These are phyloP conservation scores for Ascochyta koolunga DNA, from an alignment of 2,329 filamentous ascomycete genomes.

Conservation along the genomic window DNA sequence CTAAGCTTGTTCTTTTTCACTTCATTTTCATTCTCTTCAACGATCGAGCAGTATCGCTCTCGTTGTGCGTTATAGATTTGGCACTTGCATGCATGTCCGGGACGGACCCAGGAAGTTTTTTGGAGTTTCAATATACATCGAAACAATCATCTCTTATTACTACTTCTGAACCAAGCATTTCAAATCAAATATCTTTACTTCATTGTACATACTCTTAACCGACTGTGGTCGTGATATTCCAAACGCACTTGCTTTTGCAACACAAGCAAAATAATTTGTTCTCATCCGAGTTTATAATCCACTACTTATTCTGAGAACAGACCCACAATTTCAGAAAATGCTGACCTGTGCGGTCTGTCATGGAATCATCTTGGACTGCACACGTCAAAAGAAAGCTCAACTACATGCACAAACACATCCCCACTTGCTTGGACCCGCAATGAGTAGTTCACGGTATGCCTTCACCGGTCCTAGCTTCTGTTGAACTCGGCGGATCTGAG, in stretches of 20 bases:
- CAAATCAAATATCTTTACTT: not conserved
- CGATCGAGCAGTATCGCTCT: constrained; percentile 11
- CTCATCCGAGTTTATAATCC: not conserved
- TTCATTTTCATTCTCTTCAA: not conserved
- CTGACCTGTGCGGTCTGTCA: not conserved
- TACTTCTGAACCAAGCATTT: not conserved
- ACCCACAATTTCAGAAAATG: not conserved
- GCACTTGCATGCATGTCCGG: not conserved
- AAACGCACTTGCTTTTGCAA: not conserved
- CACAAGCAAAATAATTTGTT: not conserved
- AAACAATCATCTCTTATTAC: not conserved
- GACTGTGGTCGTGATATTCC: not conserved
- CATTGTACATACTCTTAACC: not conserved
- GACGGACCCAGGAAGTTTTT: not conserved
- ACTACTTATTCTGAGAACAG: not conserved
- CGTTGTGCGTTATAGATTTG: constrained; percentile 1
- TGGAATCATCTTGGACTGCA: not conserved
- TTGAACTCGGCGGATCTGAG: not conserved
- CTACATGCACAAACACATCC: not conserved
- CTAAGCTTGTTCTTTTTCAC: not conserved
- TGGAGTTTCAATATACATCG: not conserved
- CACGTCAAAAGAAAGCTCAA: not conserved
- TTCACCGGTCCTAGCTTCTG: not conserved
- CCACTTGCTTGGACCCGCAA: not conserved
- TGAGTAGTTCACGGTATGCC: not conserved